These are phyloP conservation scores for Boletales sp. DNA, from an alignment of 768 basidiomycete species.

Conservation along the genomic window DNA sequence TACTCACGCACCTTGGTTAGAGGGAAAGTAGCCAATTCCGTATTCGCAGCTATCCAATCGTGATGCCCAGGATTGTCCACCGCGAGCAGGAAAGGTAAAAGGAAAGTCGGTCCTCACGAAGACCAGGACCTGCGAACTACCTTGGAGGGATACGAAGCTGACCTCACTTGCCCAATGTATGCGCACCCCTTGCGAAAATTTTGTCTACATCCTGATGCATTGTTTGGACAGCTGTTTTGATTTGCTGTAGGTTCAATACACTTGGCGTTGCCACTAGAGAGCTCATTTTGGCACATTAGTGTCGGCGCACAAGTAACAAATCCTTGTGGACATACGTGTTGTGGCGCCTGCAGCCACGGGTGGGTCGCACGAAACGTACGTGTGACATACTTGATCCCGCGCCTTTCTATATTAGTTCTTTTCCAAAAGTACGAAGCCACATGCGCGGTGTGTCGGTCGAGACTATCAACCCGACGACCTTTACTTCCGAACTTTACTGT, in stretches of 20 bases:
- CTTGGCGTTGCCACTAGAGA: neutral
- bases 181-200: conserved; percentile 24
- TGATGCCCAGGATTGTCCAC: conserved; percentile 1
- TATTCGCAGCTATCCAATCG: conserved; percentile 3
- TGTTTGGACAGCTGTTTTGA: conserved; percentile 62
- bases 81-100: conserved; percentile 44
- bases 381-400: neutral
- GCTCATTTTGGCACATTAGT: conserved; percentile 33
- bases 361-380: conserved; percentile 58
- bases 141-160: conserved; percentile 55
- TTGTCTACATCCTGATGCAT: neutral
- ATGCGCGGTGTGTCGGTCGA: conserved; percentile 61
- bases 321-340: conserved; percentile 73
- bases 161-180: conserved; percentile 71
- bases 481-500: conserved; percentile 64
- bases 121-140: conserved; percentile 24
- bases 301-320: conserved; percentile 59
- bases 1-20: conserved; percentile 10
- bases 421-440: conserved; percentile 39
- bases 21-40: neutral
- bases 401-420: conserved; percentile 1
- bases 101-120: conserved; percentile 29
- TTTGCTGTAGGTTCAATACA: conserved; percentile 49
- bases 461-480: conserved; percentile 36
- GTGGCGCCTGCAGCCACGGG: conserved; percentile 60